Evolutionary conservation across 2,329 filamentous ascomycete genomes (phyloP), one percentile per base, ranked within the genome.

Genomic region (Byssoonygena ceratinophila): DNA sequence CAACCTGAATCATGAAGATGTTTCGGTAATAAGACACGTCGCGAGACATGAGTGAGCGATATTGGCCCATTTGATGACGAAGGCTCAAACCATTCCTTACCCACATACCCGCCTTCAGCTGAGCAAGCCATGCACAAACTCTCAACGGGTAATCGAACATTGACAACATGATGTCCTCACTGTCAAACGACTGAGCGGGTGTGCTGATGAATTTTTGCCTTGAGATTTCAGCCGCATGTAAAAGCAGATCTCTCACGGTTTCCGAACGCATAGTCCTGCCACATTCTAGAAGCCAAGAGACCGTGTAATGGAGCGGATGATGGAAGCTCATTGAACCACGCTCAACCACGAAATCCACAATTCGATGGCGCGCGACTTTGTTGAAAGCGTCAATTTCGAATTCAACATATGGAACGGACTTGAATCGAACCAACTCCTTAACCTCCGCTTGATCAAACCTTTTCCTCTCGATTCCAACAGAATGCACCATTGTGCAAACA

Each of bases 101-200:
- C 92, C 94, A 98, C 83, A 97, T 94, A 48, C 89, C 87, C 16
- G 91, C 89, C 67, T 94, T 95, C 82, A 98, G 97, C 71, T 98
- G 94, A 4, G 92, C 87, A 29, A 98, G 75, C 92, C 92, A 98
- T 18, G 88, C 89, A 65, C 89, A 96, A 0, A 97, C 90, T 49
- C 94, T 80, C 3, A 98, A 75, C 0, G 94, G 91, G 61, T 87
- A 95, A 66, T 98, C 92, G 62, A 98, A 95, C 48, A 89, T 81
- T 1, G 86, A 84, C 66, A 95, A 82, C 20, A 95, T 74, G 62
- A 90, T 83, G 64, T 94, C 88, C 61, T 94, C 86, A 0, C 84
- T 72, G 0, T 73, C 74, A 23, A 71, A 59, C 36, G 61, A 52
- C 53, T 58, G 32, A 41, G 59, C 56, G 11, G 80, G 80, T 56